phyloP scores from a whole-genome alignment of 805 yeast species.

The Saccharomycopsis schoenii region DNA sequence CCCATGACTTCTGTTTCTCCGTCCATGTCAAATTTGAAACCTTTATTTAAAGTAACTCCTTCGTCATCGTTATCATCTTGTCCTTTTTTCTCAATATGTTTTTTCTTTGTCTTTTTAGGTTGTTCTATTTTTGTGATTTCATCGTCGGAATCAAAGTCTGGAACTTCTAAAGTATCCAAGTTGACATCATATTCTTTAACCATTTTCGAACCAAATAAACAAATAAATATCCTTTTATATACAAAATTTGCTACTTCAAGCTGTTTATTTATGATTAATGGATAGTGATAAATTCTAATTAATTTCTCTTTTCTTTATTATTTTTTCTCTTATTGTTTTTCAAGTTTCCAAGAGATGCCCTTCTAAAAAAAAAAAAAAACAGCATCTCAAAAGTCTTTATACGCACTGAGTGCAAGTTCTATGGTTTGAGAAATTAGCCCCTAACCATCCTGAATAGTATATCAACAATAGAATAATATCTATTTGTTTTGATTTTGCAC shows the following conservation, averaged over 20 bases:
- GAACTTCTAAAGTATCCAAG: constrained; percentile 33
- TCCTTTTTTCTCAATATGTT: not conserved
- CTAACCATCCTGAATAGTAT: too few species aligned
- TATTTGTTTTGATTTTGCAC: not conserved
- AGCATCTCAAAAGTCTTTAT: not conserved
- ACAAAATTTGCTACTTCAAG: too few species aligned
- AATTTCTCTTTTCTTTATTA: not conserved
- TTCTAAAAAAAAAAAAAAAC: not conserved
- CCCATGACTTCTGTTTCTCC: constrained; percentile 33
- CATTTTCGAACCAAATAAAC: not conserved
- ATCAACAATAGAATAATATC: not conserved
- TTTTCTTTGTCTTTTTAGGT: constrained; percentile 20
- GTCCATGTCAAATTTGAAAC: constrained; percentile 59
- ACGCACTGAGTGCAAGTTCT: not conserved
- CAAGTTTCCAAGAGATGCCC: constrained; percentile 1
- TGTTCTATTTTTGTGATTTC: constrained; percentile 21
- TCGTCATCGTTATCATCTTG: constrained; percentile 26
- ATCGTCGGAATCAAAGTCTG: constrained; percentile 41
- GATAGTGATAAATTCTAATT: too few species aligned
- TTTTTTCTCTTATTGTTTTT: not conserved
- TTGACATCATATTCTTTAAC: constrained; percentile 15
- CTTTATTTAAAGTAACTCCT: constrained; percentile 49
- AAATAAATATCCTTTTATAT: not conserved
- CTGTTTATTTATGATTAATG: too few species aligned
- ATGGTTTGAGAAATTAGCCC: too few species aligned